These are phyloP conservation scores for Microbotryum scabiosae DNA, from an alignment of 1,284 basidiomycete species.

Conservation along the genomic window DNA sequence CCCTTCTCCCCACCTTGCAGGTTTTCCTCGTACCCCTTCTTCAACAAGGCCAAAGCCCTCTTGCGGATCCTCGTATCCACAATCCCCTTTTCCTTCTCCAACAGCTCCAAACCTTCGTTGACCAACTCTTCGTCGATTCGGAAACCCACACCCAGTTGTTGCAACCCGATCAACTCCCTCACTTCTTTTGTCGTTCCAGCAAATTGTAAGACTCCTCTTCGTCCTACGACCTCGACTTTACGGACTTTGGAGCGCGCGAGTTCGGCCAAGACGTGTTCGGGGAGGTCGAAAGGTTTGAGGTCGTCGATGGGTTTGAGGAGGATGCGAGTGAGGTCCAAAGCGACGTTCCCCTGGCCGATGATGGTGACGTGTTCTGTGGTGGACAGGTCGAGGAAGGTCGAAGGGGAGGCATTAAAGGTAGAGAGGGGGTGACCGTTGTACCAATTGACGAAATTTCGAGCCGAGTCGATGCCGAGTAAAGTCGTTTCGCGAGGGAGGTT, in stretches of 20 bases:
- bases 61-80: slow-evolving; percentile 43
- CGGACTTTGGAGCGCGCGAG: slow-evolving; percentile 57
- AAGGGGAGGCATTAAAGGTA: not conserved
- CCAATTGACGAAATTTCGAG: slow-evolving; percentile 88
- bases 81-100: slow-evolving; percentile 31
- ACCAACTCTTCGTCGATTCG: slow-evolving; percentile 38
- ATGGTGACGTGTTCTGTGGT: slow-evolving; percentile 63
- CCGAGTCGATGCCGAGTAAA: slow-evolving; percentile 57
- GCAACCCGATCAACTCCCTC: slow-evolving; percentile 64
- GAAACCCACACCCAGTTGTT: slow-evolving; percentile 63
- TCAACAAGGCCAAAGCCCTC: slow-evolving; percentile 45
- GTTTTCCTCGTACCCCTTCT: slow-evolving; percentile 45
- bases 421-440: slow-evolving; percentile 83
- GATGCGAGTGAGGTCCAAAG: slow-evolving; percentile 86
- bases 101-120: slow-evolving; percentile 38
- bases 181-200: slow-evolving; percentile 93
- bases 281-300: slow-evolving; percentile 71
- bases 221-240: slow-evolving; percentile 73
- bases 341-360: slow-evolving; percentile 94
- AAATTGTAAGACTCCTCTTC: slow-evolving; percentile 80
- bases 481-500: slow-evolving; percentile 38
- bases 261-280: slow-evolving; percentile 61
- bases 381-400: slow-evolving; percentile 46
- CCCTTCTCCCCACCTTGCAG: slow-evolving; percentile 44
- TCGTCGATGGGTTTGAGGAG: slow-evolving; percentile 59